A percentile compares a stretch with the other conserved stretches of the same genome.
These are phyloP conservation scores for Prunus kanzakura DNA, from an alignment of 306 rosid species.

Conservation along the genomic window DNA sequence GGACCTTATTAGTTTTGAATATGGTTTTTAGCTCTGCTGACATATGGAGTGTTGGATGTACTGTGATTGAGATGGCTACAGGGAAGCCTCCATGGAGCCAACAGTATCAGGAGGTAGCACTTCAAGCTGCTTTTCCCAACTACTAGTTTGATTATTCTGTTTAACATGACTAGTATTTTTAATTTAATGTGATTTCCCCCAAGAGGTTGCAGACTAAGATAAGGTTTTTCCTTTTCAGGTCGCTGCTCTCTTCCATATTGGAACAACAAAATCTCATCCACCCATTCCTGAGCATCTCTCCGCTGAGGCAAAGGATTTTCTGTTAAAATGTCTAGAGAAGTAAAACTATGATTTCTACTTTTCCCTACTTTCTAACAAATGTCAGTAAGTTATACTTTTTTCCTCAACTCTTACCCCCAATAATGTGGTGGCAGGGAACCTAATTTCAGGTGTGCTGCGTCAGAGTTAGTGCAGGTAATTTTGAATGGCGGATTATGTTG, in stretches of 20 bases:
- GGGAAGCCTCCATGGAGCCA: slow-evolving; percentile 99
- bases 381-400: not conserved
- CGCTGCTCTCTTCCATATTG: slow-evolving; percentile 85
- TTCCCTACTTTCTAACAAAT: not conserved
- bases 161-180: not conserved
- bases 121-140: slow-evolving; percentile 16
- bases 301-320: slow-evolving; percentile 79
- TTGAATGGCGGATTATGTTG: slow-evolving; percentile 7
- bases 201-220: slow-evolving; percentile 21
- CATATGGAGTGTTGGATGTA: slow-evolving; percentile 98
- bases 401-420: slow-evolving; percentile 1
- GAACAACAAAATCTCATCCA: slow-evolving; percentile 91
- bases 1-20: slow-evolving; percentile 24
- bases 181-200: not conserved
- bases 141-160: slow-evolving; percentile 12
- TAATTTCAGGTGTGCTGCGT: slow-evolving; percentile 64
- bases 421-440: slow-evolving; percentile 84
- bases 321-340: slow-evolving; percentile 82
- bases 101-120: slow-evolving; percentile 83
- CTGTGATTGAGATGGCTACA: slow-evolving; percentile 95
- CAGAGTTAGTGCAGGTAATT: slow-evolving; percentile 76
- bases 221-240: slow-evolving; percentile 51
- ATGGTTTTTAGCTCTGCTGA: slow-evolving; percentile 75
- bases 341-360: slow-evolving; percentile 31
- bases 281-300: slow-evolving; percentile 93